Base-by-base conservation (phyloP, 768 basidiomycete genomes). In the Auriscalpium orientale region DNA sequence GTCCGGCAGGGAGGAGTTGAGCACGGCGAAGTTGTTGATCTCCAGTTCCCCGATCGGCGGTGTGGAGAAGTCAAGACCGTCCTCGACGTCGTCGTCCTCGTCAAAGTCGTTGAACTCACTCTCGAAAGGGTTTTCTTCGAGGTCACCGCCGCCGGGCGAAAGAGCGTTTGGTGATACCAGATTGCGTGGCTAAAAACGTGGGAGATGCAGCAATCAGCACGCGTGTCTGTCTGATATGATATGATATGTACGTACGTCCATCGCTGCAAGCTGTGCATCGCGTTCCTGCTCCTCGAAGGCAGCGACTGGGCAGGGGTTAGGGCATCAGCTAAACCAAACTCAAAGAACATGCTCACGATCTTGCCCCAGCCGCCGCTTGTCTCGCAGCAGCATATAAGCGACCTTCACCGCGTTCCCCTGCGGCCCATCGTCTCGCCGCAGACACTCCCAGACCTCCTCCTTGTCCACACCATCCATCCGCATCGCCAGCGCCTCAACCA, bases 331-430 rank as follows among this genome's bases (percentile, higher is more conserved):
- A 59, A 10, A 49, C 15, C 43, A 33, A 58, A 52, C 49, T 22
- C 55, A 38, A 51, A n/a, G 5, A 8, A 16, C 12, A 38, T 34
- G 78, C 92, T 78, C 64, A 95, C 94, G 72, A 67, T 93, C 91
- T 69, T 87, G 82, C 7, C 92, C 85, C 53, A 89, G 78, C 40
- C 93, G 75, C 62, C 84, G 77, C 73, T 94, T 94, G 66, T 99
- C 95, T 55, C 92, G 77, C 46, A 97, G 76, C 4, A 99, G 76
- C 82, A 94, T 84, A 70, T 98, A 99, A 0, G 95, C 94, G 8
- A 99, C 94, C 71, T 97, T 95, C 67, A 98, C 87, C 53, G 91
- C 86, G 67, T 98, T 97, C 40, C 94, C 91, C 58, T 87, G 84
- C 44, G 82, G 77, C 0, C 90, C 93, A 60, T 95, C 92, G 52